These are phyloP conservation scores for Lasiosphaeria hispida DNA, from an alignment of 495 filamentous ascomycete species.

Conservation along the genomic window DNA sequence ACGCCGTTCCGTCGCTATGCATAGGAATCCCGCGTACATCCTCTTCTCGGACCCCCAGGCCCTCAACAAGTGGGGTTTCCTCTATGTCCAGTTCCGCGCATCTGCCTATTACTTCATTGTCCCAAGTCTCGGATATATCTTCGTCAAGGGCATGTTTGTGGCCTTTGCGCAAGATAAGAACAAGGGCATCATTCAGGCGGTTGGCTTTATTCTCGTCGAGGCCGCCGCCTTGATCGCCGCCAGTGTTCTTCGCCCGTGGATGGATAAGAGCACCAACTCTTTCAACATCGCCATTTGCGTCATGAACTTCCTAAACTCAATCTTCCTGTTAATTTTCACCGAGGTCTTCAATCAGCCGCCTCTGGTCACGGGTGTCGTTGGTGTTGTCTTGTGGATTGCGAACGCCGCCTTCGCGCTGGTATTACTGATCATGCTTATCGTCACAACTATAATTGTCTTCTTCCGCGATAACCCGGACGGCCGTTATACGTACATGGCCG, in stretches of 20 bases:
- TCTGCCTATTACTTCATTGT: constrained; percentile 97
- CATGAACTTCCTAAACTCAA: constrained; percentile 86
- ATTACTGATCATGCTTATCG: constrained; percentile 80
- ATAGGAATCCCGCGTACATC: constrained; percentile 97
- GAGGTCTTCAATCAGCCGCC: constrained; percentile 80
- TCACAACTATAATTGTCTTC: constrained; percentile 79
- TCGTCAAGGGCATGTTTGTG: constrained; percentile 89
- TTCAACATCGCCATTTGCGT: constrained; percentile 93
- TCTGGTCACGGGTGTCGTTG: constrained; percentile 91
- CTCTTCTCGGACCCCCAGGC: constrained; percentile 92
- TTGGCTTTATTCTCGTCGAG: constrained; percentile 84
- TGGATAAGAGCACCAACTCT: constrained; percentile 98
- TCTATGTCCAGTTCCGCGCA: constrained; percentile 96
- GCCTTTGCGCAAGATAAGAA: constrained; percentile 69
- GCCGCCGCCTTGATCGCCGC: constrained; percentile 74
- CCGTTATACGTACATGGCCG: constrained; percentile 94
- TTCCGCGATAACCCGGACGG: constrained; percentile 94
- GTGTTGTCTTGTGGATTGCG: constrained; percentile 89
- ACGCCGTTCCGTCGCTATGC: constrained; percentile 83
- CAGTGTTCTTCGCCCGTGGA: constrained; percentile 86
- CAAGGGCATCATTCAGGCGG: constrained; percentile 70
- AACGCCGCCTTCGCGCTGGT: constrained; percentile 86
- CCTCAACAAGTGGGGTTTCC: constrained; percentile 97
- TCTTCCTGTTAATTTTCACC: constrained; percentile 84
- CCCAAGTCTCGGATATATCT: constrained; percentile 71